Conservation (phyloP, 1,284 basidiomycete species). For the Boletellus sp. region DNA sequence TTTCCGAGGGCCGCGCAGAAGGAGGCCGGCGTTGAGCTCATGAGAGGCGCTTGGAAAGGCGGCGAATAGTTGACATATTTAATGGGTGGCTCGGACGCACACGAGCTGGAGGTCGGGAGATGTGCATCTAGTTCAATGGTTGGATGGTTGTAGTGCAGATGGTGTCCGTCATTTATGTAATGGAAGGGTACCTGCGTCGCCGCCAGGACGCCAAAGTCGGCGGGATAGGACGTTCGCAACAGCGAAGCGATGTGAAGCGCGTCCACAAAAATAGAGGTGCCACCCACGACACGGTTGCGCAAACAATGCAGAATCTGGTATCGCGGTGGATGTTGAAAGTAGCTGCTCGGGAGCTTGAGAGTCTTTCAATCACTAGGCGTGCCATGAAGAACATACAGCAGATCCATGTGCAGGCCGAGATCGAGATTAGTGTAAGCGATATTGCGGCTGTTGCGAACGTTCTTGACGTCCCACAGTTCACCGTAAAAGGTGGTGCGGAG, state of each 20-base stretch:
- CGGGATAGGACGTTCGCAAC: constrained; percentile 50
- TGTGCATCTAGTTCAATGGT: constrained; percentile 66
- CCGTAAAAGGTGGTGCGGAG: constrained; percentile 92
- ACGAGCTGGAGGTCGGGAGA: constrained; percentile 11
- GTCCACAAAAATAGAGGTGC: constrained; percentile 88
- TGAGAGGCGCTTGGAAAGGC: constrained; percentile 87
- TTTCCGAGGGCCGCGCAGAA: constrained; percentile 67
- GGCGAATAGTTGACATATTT: constrained; percentile 88
- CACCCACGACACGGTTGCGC: constrained; percentile 80
- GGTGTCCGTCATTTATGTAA: constrained; percentile 89
- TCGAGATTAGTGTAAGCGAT: constrained; percentile 94
- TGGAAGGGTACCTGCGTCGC: constrained; percentile 77
- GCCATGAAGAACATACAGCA: constrained; percentile 55
- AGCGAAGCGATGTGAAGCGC: constrained; percentile 64
- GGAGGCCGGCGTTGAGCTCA: constrained; percentile 42
- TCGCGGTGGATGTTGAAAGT: constrained; percentile 85
- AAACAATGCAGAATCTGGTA: constrained; percentile 92
- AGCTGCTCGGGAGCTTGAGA: constrained; percentile 44
- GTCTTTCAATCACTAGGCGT: not conserved
- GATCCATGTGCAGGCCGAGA: constrained; percentile 90
- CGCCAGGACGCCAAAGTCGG: constrained; percentile 60
- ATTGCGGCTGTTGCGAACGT: constrained; percentile 73
- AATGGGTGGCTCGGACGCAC: constrained; percentile 33
- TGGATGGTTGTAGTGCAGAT: constrained; percentile 76
- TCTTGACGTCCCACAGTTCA: constrained; percentile 85